Percentiles rank a stretch among this genome's conserved stretches.
Conservation (phyloP, 331 rosid species). For the Pyracantha coccinea region DNA sequence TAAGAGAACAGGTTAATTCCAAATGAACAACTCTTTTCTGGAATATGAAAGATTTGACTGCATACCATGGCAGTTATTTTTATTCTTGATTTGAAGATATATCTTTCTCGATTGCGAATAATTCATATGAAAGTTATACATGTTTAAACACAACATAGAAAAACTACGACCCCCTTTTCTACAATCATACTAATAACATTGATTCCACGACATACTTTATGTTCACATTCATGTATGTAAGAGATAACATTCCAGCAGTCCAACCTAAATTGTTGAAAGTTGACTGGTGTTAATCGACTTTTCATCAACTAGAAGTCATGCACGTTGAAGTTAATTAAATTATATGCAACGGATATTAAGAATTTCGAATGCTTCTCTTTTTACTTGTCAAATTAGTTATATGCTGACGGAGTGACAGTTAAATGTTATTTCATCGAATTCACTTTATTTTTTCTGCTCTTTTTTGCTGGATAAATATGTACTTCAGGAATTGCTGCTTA, state of each 20-base stretch:
- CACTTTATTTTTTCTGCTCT: background rate
- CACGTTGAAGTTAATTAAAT: background rate
- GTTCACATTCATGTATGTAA: background rate
- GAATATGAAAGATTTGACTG: background rate
- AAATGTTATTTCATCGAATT: background rate
- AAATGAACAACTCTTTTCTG: background rate
- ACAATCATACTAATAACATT: background rate
- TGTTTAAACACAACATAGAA: background rate
- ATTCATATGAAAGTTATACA: background rate
- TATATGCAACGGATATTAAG: background rate
- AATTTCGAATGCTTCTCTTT: background rate
- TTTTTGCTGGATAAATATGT: conserved; percentile 6
- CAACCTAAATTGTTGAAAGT: background rate
- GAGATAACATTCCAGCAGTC: background rate
- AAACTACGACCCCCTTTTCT: background rate
- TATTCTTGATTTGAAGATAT: background rate
- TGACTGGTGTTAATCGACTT: background rate
- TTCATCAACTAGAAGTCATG: background rate
- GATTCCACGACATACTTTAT: background rate
- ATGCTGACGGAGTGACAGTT: background rate
- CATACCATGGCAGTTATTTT: too few relatives aligned
- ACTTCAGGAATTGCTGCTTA: conserved; percentile 83
- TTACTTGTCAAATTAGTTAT: background rate
- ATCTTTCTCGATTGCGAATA: background rate
- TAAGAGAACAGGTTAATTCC: background rate